Evolutionary conservation across 768 basidiomycete genomes (phyloP).

Genomic region (Leucocoprinus sp.): DNA sequence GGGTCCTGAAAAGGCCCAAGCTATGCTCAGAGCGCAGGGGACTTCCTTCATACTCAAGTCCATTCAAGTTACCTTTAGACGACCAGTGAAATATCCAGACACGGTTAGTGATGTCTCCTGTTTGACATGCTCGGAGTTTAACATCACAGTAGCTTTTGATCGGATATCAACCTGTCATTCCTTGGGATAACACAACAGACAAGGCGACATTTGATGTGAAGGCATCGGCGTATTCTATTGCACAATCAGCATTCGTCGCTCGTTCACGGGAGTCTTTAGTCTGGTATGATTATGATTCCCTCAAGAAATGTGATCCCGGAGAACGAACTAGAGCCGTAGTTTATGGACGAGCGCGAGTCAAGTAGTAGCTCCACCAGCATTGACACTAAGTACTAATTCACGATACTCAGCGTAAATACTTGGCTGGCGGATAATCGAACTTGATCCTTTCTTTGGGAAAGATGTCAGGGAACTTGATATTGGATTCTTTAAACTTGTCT

Average conservation of each 20-base stretch:
- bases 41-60: conserved; percentile 71
- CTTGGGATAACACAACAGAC: conserved; percentile 21
- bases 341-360: conserved; percentile 13
- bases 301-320: conserved; percentile 58
- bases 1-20: conserved; percentile 43
- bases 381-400: background rate
- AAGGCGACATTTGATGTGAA: conserved; percentile 39
- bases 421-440: background rate
- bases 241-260: conserved; percentile 55
- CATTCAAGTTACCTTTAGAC: conserved; percentile 54
- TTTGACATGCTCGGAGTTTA: conserved; percentile 15
- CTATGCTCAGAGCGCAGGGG: conserved; percentile 56
- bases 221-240: conserved; percentile 55
- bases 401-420: background rate
- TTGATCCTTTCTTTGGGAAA: too few species aligned
- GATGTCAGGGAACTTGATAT: too few species aligned
- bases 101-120: conserved; percentile 48
- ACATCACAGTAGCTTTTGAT: conserved; percentile 46
- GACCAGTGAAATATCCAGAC: conserved; percentile 71
- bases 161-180: conserved; percentile 43
- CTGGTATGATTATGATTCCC: conserved; percentile 71
- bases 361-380: conserved; percentile 2
- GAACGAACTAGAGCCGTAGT: conserved; percentile 34
- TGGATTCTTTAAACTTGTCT: too few species aligned
- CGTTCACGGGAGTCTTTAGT: conserved; percentile 58